phyloP scores from a whole-genome alignment of 345 rosid species.

The Salix purpurea region DNA sequence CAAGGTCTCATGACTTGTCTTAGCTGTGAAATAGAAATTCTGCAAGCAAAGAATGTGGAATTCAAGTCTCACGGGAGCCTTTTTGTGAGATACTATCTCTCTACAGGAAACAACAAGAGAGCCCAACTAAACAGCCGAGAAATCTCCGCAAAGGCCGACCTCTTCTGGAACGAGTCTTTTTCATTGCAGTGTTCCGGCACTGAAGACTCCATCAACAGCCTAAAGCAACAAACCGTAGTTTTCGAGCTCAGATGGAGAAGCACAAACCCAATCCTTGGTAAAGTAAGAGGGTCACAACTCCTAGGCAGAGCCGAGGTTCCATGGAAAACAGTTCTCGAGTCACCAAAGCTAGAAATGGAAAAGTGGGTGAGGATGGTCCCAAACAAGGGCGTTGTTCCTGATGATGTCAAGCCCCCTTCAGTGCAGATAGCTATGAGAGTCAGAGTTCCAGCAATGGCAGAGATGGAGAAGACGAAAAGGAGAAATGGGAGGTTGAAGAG shows the following conservation, averaged over 20 bases:
- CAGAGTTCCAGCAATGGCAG: conserved; percentile 8
- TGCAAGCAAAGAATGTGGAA: conserved; percentile 64
- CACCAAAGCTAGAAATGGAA: conserved; percentile 46
- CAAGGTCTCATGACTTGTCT: conserved; percentile 27
- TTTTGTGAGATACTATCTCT: conserved; percentile 64
- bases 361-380: conserved; percentile 39
- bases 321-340: conserved; percentile 43
- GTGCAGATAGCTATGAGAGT: conserved; percentile 37
- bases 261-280: conserved; percentile 28
- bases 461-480: conserved; percentile 9
- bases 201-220: conserved; percentile 37
- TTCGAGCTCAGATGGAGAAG: conserved; percentile 62
- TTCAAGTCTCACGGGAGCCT: conserved; percentile 33
- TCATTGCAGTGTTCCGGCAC: conserved; percentile 56
- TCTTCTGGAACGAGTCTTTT: conserved; percentile 57
- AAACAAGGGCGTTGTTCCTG: conserved; percentile 6
- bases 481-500: conserved; percentile 18
- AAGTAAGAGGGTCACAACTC: conserved; percentile 44
- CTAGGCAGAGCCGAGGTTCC: conserved; percentile 55
- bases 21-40: conserved; percentile 51
- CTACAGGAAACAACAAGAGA: conserved; percentile 46
- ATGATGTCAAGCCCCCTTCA: conserved; percentile 37
- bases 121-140: conserved; percentile 50
- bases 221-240: conserved; percentile 45
- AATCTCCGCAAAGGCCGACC: conserved; percentile 34